phyloP scores from a whole-genome alignment of 2,329 filamentous ascomycete genomes.

The Tolypocladium guangdongense region DNA sequence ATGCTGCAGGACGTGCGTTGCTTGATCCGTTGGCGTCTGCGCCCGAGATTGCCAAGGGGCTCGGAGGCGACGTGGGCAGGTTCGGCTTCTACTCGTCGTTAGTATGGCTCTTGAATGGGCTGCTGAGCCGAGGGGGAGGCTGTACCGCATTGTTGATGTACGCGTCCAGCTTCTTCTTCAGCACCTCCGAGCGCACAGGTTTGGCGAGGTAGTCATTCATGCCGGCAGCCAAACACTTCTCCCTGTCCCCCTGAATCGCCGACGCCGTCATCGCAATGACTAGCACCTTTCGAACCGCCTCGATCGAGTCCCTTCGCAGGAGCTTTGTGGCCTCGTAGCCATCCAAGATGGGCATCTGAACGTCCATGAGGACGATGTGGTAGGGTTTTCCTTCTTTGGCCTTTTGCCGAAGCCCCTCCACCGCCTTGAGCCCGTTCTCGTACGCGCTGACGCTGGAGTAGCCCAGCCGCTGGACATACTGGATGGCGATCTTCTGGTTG shows the following conservation, averaged over 20 bases:
- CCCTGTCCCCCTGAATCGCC: constrained; percentile 85
- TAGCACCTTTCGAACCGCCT: constrained; percentile 69
- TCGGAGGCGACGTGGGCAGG: background rate
- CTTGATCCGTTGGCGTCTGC: background rate
- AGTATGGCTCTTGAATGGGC: background rate
- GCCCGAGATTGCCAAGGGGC: background rate
- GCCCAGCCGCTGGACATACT: constrained; percentile 77
- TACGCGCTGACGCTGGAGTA: constrained; percentile 77
- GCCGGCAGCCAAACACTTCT: constrained; percentile 88
- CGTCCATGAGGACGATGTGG: constrained; percentile 89
- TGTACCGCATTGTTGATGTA: constrained; percentile 34
- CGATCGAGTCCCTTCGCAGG: constrained; percentile 65
- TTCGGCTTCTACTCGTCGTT: background rate
- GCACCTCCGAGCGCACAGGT: constrained; percentile 77
- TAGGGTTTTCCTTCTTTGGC: constrained; percentile 66
- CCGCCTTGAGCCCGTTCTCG: constrained; percentile 78
- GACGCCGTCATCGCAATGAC: constrained; percentile 97
- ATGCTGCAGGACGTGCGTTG: no score
- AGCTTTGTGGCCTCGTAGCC: constrained; percentile 85
- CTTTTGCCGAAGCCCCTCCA: constrained; percentile 70
- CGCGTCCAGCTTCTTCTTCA: constrained; percentile 68
- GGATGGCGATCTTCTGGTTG: constrained; percentile 88
- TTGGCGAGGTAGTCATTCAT: constrained; percentile 99
- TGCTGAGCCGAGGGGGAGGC: background rate
- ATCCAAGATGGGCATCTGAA: constrained; percentile 90